Conservation (phyloP, 2,329 filamentous ascomycete species). For the Aspergillus ochraceoroseus region DNA sequence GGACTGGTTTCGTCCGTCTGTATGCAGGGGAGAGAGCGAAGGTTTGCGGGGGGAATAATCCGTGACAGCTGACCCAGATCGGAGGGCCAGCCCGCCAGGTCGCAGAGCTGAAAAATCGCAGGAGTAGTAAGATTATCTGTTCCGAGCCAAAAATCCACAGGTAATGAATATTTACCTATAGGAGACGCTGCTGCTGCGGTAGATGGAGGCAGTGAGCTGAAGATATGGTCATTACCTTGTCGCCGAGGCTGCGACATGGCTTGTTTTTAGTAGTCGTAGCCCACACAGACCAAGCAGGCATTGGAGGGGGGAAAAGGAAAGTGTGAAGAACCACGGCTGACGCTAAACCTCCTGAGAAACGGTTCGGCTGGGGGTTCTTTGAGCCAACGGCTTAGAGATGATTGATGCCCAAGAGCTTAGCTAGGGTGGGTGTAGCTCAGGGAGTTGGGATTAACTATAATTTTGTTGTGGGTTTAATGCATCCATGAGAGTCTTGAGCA, state of each 20-base stretch:
- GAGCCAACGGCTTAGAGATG: background rate
- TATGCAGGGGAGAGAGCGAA: constrained; percentile 31
- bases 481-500: too few relatives aligned
- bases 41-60: constrained; percentile 27
- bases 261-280: constrained; percentile 21
- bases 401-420: too few relatives aligned
- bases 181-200: constrained; percentile 4
- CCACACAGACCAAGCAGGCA: constrained; percentile 12
- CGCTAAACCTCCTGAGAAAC: too few relatives aligned
- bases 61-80: constrained; percentile 20
- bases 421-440: too few relatives aligned
- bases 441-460: too few relatives aligned
- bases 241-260: constrained; percentile 36
- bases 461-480: too few relatives aligned
- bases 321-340: constrained; percentile 10
- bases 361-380: too few relatives aligned
- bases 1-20: constrained; percentile 25
- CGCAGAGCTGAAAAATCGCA: constrained; percentile 34
- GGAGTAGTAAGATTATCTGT: constrained; percentile 32
- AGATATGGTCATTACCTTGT: constrained; percentile 28
- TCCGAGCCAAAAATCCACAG: constrained; percentile 15
- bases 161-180: constrained; percentile 11
- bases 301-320: constrained; percentile 8
- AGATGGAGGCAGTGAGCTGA: constrained; percentile 16
- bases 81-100: constrained; percentile 26